Conservation (phyloP, 768 basidiomycete species). For the Trametes villosa region DNA sequence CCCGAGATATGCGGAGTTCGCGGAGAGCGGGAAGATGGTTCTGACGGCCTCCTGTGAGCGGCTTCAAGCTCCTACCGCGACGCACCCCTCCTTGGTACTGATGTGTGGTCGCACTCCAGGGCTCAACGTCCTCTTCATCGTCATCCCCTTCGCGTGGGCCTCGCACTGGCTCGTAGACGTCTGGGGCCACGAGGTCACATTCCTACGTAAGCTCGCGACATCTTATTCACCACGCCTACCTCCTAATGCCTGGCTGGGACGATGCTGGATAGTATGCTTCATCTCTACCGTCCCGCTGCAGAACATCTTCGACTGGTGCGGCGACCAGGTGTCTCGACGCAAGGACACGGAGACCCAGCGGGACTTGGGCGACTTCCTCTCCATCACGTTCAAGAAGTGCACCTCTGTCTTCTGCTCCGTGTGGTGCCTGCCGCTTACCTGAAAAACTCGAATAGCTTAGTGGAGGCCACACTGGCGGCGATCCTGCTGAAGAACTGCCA, state of each 20-base stretch:
- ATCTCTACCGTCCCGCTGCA: conserved; percentile 64
- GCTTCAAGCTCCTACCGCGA: background rate
- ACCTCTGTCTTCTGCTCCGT: conserved; percentile 12
- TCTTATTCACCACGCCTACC: background rate
- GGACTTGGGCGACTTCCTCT: conserved; percentile 59
- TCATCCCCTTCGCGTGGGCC: conserved; percentile 65
- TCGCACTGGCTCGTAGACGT: conserved; percentile 46
- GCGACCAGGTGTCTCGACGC: conserved; percentile 55
- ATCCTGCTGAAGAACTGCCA: conserved; percentile 70
- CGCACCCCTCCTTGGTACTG: background rate
- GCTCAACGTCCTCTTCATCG: conserved; percentile 58
- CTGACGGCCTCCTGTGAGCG: background rate
- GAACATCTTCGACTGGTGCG: conserved; percentile 65
- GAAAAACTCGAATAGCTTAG: conserved; percentile 47
- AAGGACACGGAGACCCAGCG: no score
- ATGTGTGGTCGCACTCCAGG: background rate
- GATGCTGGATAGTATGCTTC: conserved; percentile 27
- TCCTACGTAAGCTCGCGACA: conserved; percentile 40
- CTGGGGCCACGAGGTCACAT: conserved; percentile 47
- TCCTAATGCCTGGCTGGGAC: background rate
- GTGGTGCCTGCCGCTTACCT: background rate
- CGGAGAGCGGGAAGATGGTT: background rate
- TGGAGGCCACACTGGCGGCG: conserved; percentile 73
- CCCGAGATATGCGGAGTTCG: no score
- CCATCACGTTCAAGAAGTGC: conserved; percentile 69